A percentile compares a stretch with the other conserved stretches of the same genome.
Evolutionary conservation across 345 rosid genomes (phyloP).

Genomic region (Sonneratia alba): DNA sequence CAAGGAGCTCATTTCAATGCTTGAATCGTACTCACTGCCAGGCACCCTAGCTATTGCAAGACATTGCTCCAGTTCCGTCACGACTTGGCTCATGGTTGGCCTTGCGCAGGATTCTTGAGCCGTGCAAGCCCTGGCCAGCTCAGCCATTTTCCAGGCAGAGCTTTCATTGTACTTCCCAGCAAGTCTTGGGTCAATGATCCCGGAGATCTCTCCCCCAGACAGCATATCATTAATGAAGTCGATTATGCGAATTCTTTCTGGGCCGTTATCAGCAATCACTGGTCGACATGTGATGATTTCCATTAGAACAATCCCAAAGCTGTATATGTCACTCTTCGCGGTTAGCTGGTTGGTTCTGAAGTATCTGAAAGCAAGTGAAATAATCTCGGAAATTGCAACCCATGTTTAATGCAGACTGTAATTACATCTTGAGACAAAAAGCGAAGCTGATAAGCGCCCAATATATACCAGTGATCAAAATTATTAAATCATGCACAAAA

Average conservation of each 20-base stretch:
- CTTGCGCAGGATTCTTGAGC: slow-evolving; percentile 13
- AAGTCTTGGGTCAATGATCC: slow-evolving; percentile 22
- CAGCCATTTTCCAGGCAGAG: slow-evolving; percentile 25
- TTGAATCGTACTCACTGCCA: neutral
- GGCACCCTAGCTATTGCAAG: slow-evolving; percentile 8
- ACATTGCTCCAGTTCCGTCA: slow-evolving; percentile 21
- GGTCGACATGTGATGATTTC: slow-evolving; percentile 42
- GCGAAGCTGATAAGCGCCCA: neutral
- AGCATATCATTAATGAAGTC: slow-evolving; percentile 6
- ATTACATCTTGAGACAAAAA: too few species aligned
- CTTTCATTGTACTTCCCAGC: slow-evolving; percentile 16
- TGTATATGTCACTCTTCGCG: slow-evolving; percentile 29
- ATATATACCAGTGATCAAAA: too few species aligned
- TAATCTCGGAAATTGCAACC: too few species aligned
- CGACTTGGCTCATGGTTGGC: slow-evolving; percentile 26
- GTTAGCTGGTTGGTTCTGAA: slow-evolving; percentile 14
- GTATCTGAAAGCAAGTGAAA: neutral
- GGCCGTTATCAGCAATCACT: slow-evolving; percentile 15
- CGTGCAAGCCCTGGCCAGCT: slow-evolving; percentile 27
- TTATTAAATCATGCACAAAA: neutral
- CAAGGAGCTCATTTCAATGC: neutral
- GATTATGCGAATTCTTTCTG: slow-evolving; percentile 15
- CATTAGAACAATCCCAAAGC: slow-evolving; percentile 24
- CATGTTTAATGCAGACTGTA: neutral
- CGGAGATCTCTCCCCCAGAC: slow-evolving; percentile 22